Conservation (phyloP, 2,329 filamentous ascomycete genomes). For the Pseudogymnoascus sp. region DNA sequence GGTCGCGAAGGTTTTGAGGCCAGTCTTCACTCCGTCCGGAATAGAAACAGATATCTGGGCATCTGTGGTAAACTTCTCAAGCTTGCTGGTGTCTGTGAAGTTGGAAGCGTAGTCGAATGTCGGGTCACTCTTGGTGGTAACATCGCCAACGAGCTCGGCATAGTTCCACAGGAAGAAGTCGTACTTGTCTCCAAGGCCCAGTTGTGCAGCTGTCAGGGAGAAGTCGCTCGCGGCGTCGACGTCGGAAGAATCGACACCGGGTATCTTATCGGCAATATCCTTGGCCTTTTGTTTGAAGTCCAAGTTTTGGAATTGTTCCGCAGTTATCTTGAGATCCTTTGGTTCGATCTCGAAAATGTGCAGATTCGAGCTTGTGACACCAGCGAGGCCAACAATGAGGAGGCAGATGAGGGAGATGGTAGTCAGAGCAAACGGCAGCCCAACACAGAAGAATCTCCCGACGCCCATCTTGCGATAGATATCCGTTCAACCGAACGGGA, state of each 20-base stretch:
- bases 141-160: slow-evolving; percentile 50
- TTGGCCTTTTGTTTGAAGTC: slow-evolving; percentile 14
- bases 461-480: slow-evolving; percentile 36
- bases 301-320: slow-evolving; percentile 34
- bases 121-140: slow-evolving; percentile 59
- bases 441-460: slow-evolving; percentile 78
- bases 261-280: neutral
- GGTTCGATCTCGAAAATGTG: slow-evolving; percentile 55
- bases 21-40: slow-evolving; percentile 56
- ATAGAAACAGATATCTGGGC: slow-evolving; percentile 52
- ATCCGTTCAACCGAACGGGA: neutral
- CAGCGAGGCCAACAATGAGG: slow-evolving; percentile 47
- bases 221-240: slow-evolving; percentile 13
- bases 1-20: slow-evolving; percentile 64
- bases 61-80: slow-evolving; percentile 46
- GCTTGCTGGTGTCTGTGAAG: slow-evolving; percentile 55
- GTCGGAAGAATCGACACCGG: slow-evolving; percentile 7
- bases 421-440: slow-evolving; percentile 75
- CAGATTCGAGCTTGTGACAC: slow-evolving; percentile 47
- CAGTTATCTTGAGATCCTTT: slow-evolving; percentile 43
- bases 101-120: slow-evolving; percentile 71
- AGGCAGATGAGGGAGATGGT: slow-evolving; percentile 66
- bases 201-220: slow-evolving; percentile 49
- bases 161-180: slow-evolving; percentile 80
- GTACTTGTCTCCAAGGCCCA: slow-evolving; percentile 64